A percentile compares a stretch with the other conserved stretches of the same genome.
Conservation (phyloP, 805 yeast genomes). For the Cyberlindnera amylophila region DNA sequence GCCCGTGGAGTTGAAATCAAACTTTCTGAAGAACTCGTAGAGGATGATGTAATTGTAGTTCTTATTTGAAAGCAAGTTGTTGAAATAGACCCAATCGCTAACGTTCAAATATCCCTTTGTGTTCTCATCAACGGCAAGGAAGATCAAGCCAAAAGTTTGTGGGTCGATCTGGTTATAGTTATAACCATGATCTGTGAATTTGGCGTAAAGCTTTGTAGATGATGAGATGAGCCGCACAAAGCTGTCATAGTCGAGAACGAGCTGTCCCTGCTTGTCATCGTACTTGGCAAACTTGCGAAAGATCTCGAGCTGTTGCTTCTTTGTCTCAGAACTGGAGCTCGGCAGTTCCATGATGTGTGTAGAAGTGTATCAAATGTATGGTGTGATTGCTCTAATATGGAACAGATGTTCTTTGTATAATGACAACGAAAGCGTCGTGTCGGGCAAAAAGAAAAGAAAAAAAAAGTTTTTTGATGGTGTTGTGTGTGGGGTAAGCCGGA, state of each 20-base stretch:
- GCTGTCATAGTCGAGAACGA: conserved; percentile 32
- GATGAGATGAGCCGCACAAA: conserved; percentile 34
- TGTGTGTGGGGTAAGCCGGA: too few species aligned
- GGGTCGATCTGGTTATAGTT: conserved; percentile 51
- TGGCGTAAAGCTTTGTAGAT: conserved; percentile 18
- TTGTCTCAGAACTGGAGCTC: conserved; percentile 33
- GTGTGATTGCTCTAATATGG: too few species aligned
- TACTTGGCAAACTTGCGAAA: conserved; percentile 40
- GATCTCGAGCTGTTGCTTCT: conserved; percentile 38
- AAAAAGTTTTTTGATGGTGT: too few species aligned
- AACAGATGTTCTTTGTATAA: too few species aligned
- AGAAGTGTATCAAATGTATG: too few species aligned
- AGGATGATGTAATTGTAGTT: conserved; percentile 47
- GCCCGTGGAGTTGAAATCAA: conserved; percentile 33
- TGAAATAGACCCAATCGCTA: conserved; percentile 72
- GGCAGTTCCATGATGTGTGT: conserved; percentile 34
- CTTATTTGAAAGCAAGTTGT: conserved; percentile 46
- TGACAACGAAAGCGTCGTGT: too few species aligned
- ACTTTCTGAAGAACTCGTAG: conserved; percentile 50
- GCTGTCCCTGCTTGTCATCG: conserved; percentile 31
- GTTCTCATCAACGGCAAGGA: conserved; percentile 72
- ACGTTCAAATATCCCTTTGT: conserved; percentile 64
- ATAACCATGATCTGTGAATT: conserved; percentile 25
- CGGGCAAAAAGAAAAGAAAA: too few species aligned
- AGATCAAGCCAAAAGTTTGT: conserved; percentile 66